Evolutionary conservation across 2,329 filamentous ascomycete species (phyloP), one percentile per base, ranked within the genome.

Genomic region (Zymoseptoria passerinii): DNA sequence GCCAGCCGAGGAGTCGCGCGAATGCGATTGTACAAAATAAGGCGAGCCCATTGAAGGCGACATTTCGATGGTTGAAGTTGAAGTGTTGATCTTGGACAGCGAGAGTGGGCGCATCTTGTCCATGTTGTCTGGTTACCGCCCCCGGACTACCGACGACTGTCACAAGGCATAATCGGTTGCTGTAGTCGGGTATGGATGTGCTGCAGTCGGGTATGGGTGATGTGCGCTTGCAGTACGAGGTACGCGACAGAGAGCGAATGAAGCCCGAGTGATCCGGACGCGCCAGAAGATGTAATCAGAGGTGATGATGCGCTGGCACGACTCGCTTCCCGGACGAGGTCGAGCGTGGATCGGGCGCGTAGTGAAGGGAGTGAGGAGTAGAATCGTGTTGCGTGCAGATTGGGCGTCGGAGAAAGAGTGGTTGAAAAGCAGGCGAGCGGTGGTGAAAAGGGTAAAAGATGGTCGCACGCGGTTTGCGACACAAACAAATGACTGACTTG

Each of bases 1-100:
- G 9, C 63, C 66, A 48, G 60, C 65, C 8, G 72, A 73, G 7
- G 71, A 73, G 49, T 70, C 66, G 61, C 70, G 71, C 54, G 71
- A 73, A 58, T 72, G 72, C 52, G 71, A 73, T 58, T 72, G 71
- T 10, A 58, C 56, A 10, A 61, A 63, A 48, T 67, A 65, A 10
- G 68, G 66, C 10, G 66, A 67, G 23, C 54, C 62, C 52, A 61
- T 51, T 54, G 57, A 58, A 40, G 35, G 35, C 44, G 63, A 56
- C 63, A 65, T 66, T 56, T 65, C 61, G 58, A 65, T 60, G 48
- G 53, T 50, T 18, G 52, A 53, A 35, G 58, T 64, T 13, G 61
- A 61, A n/a, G 61, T 61, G 51, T 54, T 57, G 59, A 67, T 54
- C 48, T 60, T 63, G 44, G 67, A 64, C 52, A 69, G 62, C 18